phyloP scores from a whole-genome alignment of 2,329 filamentous ascomycete genomes.

The Xylariales sp. region DNA sequence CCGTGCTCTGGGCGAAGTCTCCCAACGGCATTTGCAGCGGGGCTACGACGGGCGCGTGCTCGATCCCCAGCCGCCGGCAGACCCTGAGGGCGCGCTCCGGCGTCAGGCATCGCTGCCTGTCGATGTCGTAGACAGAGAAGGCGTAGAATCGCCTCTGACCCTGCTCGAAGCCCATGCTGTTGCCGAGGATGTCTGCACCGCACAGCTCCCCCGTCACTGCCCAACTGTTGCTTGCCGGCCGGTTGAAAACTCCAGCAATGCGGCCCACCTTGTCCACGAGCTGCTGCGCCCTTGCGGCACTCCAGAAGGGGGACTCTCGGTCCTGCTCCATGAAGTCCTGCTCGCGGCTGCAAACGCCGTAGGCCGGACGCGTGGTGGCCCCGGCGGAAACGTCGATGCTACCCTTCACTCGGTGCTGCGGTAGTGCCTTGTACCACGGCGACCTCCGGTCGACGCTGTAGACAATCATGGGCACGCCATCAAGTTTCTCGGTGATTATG shows the following conservation, averaged over 20 bases:
- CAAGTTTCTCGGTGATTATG: constrained; percentile 28
- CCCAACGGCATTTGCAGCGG: constrained; percentile 1
- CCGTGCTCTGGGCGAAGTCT: constrained; percentile 9
- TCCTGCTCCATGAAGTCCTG: constrained; percentile 13
- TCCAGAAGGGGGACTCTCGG: constrained; percentile 16
- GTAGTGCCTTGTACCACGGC: constrained; percentile 13
- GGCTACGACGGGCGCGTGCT: constrained; percentile 12
- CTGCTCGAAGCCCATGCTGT: constrained; percentile 20
- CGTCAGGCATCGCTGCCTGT: constrained; percentile 7
- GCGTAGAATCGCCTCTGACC: constrained; percentile 16
- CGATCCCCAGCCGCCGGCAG: constrained; percentile 8
- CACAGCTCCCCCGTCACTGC: constrained; percentile 25
- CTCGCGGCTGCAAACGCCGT: constrained; percentile 15
- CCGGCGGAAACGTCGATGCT: too few relatives aligned
- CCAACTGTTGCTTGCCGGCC: constrained; percentile 11
- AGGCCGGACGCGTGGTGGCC: constrained; percentile 1
- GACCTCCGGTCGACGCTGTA: constrained; percentile 19
- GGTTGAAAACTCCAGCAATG: constrained; percentile 1
- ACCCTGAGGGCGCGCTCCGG: constrained; percentile 2
- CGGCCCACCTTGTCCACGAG: constrained; percentile 15
- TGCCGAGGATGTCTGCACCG: constrained; percentile 18
- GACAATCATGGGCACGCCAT: constrained; percentile 25
- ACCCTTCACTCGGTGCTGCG: background rate
- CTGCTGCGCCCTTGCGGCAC: constrained; percentile 13
- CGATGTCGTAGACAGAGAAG: constrained; percentile 17